Conservation (phyloP, 805 yeast genomes). For the Kodamaea fukazawae region DNA sequence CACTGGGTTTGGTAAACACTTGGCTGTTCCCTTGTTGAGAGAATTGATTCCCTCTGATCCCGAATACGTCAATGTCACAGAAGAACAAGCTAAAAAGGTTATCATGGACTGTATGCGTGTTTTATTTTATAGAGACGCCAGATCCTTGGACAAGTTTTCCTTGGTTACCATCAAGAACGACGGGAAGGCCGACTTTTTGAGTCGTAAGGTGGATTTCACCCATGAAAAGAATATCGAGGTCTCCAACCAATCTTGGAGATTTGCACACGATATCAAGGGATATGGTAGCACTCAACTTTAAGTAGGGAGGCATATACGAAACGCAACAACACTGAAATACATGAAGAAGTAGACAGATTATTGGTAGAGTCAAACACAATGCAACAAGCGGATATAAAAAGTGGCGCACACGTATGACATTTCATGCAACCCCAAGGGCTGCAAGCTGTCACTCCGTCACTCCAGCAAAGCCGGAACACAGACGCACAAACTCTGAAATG, state of each 20-base stretch:
- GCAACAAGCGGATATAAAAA: too few species aligned
- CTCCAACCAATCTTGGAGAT: constrained; percentile 81
- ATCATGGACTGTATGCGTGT: constrained; percentile 89
- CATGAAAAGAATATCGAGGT: constrained; percentile 66
- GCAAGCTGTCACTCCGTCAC: too few species aligned
- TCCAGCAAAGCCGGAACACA: too few species aligned
- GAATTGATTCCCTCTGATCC: constrained; percentile 75
- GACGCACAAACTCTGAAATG: too few species aligned
- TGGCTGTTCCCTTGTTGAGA: constrained; percentile 90
- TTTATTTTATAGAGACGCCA: constrained; percentile 91
- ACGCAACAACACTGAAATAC: not conserved
- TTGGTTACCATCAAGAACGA: constrained; percentile 63
- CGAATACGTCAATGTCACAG: constrained; percentile 65
- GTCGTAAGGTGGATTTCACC: constrained; percentile 40
- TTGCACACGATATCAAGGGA: constrained; percentile 85
- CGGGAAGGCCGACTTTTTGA: constrained; percentile 26
- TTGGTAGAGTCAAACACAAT: too few species aligned
- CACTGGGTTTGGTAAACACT: constrained; percentile 94
- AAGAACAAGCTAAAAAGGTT: constrained; percentile 74
- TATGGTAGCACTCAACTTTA: constrained; percentile 70
- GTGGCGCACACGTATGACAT: too few species aligned
- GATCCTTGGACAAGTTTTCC: constrained; percentile 83
- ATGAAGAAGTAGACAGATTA: not conserved
- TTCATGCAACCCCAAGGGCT: too few species aligned
- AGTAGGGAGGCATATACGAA: constrained; percentile 2